Evolutionary conservation across 371 early-diverging fungal species (phyloP), one percentile per base, ranked within the genome.

Genomic region (Rhizopus delemar): DNA sequence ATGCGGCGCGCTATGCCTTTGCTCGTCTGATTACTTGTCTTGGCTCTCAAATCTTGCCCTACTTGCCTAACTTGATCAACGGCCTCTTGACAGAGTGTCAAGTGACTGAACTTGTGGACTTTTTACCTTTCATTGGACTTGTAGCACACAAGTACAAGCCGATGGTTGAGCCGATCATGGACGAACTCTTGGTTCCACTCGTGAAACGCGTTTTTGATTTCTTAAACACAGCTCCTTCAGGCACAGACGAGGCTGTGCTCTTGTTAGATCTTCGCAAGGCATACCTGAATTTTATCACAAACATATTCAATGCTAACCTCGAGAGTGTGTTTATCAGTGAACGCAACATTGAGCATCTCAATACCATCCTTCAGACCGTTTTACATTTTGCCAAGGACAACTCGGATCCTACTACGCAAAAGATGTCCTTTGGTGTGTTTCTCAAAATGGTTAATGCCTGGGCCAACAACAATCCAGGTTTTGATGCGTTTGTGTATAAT

Each of bases 221-320:
- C 59, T 73, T 96, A 28, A 89, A 93, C 66, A 88, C 90, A 60
- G 77, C 86, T 1, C 87, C 94, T 1, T 78, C 84, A 54, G 98
- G 98, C 9, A 94, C 94, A 1, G 98, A 97, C 67, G 97, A 95
- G 68, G 85, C 86, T 0, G 60, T 94, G 45, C 74, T 90, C 41
- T 73, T 90, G 53, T 71, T 83, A 8, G 90, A 91, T 29, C 81
- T 97, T 36, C 87, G 90, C 36, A 89, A 88, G 70, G 82, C 91
- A 0, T 96, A 95, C 62, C 74, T 97, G 35, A 83, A 82, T 6
- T 91, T 96, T 71, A 60, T 97, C 50, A 78, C 85, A 22, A 83
- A 86, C n/a, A 66, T 95, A 36, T 94, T 96, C 74, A 89, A 90
- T 57, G 81, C 88, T 8, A 90, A 88, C 35, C 71, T 96, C 56